Conservation (phyloP, 78 protist genomes). For the Guillardia theta region DNA sequence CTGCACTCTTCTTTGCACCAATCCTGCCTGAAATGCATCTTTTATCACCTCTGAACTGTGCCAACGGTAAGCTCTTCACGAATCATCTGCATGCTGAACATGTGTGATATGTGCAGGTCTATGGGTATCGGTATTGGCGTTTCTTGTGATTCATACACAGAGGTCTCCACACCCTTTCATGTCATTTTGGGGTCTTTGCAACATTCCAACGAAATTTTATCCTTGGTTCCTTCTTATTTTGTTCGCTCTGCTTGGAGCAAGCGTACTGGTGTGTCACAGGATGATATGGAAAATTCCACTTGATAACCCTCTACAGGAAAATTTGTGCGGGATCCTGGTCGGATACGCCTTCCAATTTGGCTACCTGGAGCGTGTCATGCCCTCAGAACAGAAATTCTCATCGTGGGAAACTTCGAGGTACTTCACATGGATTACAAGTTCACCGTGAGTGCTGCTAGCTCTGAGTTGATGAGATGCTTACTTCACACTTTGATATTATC, state of each 20-base stretch:
- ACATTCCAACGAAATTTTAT: conserved; percentile 17
- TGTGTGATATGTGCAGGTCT: no score
- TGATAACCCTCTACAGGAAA: no score
- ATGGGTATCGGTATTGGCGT: neutral
- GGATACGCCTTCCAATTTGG: neutral
- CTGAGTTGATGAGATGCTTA: neutral
- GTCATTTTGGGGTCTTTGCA: conserved; percentile 37
- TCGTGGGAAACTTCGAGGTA: neutral
- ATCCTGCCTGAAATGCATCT: neutral
- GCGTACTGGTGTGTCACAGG: neutral
- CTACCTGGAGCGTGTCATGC: neutral
- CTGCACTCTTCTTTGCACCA: neutral
- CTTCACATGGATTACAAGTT: neutral
- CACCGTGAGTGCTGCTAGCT: neutral
- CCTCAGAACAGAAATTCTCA: neutral
- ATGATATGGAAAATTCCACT: no score
- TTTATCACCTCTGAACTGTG: neutral
- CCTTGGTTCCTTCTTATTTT: conserved; percentile 21
- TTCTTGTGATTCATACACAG: neutral
- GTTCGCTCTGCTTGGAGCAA: conserved; percentile 1
- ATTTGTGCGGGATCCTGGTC: neutral
- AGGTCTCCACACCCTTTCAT: neutral
- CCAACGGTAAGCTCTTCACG: no score
- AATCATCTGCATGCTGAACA: no score
- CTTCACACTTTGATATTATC: neutral